phyloP scores from a whole-genome alignment of 345 rosid genomes.

The Eucalyptus marginata region DNA sequence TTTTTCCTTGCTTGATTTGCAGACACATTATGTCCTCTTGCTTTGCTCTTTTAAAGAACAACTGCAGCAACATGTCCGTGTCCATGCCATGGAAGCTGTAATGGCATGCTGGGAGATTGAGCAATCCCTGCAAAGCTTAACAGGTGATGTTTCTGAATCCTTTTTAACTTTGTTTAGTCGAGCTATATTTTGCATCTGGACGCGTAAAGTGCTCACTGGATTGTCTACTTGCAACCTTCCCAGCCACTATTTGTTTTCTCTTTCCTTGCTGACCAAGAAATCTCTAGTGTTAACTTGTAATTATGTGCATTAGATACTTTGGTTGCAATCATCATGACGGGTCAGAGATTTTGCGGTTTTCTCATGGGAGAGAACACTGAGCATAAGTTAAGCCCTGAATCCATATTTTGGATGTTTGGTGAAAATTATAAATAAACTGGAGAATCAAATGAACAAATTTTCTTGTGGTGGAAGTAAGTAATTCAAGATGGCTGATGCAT shows the following conservation, averaged over 20 bases:
- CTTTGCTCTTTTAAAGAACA: constrained; percentile 96
- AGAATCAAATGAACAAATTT: neutral
- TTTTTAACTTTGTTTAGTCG: neutral
- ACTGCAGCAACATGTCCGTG: constrained; percentile 95
- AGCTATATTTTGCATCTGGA: neutral
- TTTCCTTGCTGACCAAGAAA: neutral
- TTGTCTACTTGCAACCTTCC: neutral
- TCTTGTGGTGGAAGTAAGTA: neutral
- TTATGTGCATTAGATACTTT: neutral
- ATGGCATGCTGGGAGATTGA: constrained; percentile 99
- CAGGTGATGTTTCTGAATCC: constrained; percentile 25
- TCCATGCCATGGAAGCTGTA: constrained; percentile 99
- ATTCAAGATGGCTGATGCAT: neutral
- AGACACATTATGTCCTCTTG: constrained; percentile 92
- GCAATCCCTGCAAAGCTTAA: constrained; percentile 92
- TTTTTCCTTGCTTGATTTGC: neutral
- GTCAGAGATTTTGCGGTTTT: neutral
- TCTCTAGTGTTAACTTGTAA: neutral
- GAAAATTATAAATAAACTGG: neutral
- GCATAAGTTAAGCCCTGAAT: neutral
- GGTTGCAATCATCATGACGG: neutral
- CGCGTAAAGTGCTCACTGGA: neutral
- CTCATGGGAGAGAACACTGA: neutral
- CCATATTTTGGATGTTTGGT: neutral
- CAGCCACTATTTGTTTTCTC: neutral